Evolutionary conservation across 768 basidiomycete species (phyloP), one percentile per base, ranked within the genome.

Genomic region (Lentinula boryana): DNA sequence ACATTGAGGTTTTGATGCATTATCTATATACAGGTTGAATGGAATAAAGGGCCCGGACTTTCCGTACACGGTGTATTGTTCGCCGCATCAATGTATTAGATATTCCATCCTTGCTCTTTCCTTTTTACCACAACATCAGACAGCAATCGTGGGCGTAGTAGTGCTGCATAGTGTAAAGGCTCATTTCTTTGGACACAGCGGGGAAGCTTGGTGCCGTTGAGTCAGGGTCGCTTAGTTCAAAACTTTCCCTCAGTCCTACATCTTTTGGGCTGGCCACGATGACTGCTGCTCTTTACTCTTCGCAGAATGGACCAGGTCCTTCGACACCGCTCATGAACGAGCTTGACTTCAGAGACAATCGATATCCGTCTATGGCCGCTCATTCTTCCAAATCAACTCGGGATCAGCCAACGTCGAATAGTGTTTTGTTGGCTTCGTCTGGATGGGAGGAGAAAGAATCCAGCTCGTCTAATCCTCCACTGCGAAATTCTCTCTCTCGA

Each of bases 321-420:
- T 62, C 40, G 12, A 43, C 71, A 69, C 62, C 78, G 44, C 76
- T 87, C 61, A 78, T 86, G 70, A 75, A 81, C 60, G 86, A 87
- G 60, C 76, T 84, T 63, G 84, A 86, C 71, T 80, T 84, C 70
- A 77, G 79, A 66, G 87, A 87, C 75, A 82, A 80, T 68, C 78
- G 87, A 68, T 86, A 87, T 56, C 64, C 58, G 52, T 44, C 67
- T 49, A 38, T 63, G 59, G 65, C 57, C 46, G 60, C 57, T 38
- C 65, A 62, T 58, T 61, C 66, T 62, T 49, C 61, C 54, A 56
- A 60, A 60, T 54, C 64, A 54, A 32, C 56, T 15, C 56, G 43
- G 51, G 40, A 36, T 48, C 38, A 48, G 46, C 35, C 63, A 16
- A 23, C 59, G 31, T n/a, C 41, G 31, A 54, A 31, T n/a, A 36